Evolutionary conservation across 345 rosid genomes (phyloP).

Genomic region (Alliaria petiolata): DNA sequence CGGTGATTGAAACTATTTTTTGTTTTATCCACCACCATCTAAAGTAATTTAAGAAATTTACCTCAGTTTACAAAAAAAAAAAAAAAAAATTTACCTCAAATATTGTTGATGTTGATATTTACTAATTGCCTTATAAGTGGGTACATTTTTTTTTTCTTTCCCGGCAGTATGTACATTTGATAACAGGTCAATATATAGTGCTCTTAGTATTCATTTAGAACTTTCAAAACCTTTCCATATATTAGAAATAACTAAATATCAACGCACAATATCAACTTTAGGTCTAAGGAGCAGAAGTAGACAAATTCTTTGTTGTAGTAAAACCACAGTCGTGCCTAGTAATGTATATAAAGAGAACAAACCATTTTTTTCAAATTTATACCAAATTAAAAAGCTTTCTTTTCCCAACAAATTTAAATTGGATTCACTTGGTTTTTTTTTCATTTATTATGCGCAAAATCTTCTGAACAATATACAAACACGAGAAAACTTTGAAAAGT

Average conservation of each 20-base stretch:
- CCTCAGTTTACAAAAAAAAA: too few relatives aligned
- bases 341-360: neutral
- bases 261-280: neutral
- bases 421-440: too few relatives aligned
- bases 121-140: neutral
- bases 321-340: neutral
- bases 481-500: too few relatives aligned
- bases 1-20: slow-evolving; percentile 5
- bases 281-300: neutral
- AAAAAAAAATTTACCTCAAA: slow-evolving; percentile 9
- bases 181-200: neutral
- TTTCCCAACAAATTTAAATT: too few relatives aligned
- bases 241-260: neutral
- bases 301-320: neutral
- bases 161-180: too few relatives aligned
- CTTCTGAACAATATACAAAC: too few relatives aligned
- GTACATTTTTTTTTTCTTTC: too few relatives aligned
- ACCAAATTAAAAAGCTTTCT: neutral
- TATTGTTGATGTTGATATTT: slow-evolving; percentile 18
- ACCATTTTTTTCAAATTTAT: neutral
- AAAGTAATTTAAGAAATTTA: neutral
- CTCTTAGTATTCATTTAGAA: neutral
- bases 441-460: too few relatives aligned
- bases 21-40: neutral
- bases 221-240: neutral